Percentiles rank a stretch among this genome's conserved stretches.
These are phyloP conservation scores for Perilla frutescens DNA, from an alignment of 257 asterid species.

Conservation along the genomic window DNA sequence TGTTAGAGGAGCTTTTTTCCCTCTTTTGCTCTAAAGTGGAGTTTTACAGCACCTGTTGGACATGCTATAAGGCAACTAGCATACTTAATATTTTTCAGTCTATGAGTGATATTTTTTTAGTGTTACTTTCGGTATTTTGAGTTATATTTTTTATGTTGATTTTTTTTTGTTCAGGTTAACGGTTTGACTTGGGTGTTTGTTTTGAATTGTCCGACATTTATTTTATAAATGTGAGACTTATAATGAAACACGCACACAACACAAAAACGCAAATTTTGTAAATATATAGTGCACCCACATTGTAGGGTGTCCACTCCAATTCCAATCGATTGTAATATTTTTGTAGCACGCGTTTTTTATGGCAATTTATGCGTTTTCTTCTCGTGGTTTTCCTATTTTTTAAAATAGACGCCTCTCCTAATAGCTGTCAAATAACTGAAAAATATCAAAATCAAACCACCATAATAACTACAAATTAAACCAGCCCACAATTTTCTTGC, in stretches of 20 bases:
- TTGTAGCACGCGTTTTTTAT: constrained; percentile 43
- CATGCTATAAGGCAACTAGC: no score
- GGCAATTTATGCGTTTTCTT: constrained; percentile 31
- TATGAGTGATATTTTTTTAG: no score
- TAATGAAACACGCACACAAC: neutral
- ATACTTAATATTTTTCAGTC: no score
- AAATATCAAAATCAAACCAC: neutral
- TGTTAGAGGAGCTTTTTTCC: no score
- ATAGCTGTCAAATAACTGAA: constrained; percentile 20
- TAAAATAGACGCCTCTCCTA: constrained; percentile 28
- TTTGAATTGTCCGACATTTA: no score
- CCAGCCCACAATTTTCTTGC: neutral
- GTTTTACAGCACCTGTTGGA: no score
- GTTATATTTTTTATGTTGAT: no score
- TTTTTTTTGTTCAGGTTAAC: no score
- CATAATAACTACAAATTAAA: neutral
- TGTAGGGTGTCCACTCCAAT: neutral
- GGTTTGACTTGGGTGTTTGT: no score
- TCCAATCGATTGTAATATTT: neutral
- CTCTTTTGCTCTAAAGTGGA: no score
- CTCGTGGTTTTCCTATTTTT: constrained; percentile 19
- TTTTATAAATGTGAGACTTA: no score
- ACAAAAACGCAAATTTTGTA: neutral
- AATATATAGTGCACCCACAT: neutral
- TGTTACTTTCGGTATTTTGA: no score